These are phyloP conservation scores for Phallus indusiatus DNA, from an alignment of 768 basidiomycete genomes.

Conservation along the genomic window DNA sequence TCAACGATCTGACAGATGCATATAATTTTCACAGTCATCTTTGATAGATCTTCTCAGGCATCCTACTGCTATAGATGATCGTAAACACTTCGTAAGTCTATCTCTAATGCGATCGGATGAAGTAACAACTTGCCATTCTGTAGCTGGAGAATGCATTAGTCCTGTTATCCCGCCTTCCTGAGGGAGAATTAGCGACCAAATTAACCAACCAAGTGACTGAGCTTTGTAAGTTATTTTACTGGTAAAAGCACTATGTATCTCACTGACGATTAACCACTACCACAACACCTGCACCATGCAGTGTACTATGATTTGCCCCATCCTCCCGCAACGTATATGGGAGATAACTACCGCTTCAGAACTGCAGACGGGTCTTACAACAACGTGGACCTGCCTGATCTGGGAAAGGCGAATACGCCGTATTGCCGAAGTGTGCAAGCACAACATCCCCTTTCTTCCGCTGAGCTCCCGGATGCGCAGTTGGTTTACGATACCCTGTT, in stretches of 20 bases:
- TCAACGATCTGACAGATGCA: background rate
- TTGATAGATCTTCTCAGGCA: conserved; percentile 54
- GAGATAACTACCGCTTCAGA: conserved; percentile 55
- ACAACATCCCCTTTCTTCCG: conserved; percentile 47
- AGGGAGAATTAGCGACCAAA: conserved; percentile 33
- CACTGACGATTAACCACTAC: too few species aligned
- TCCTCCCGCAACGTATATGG: conserved; percentile 62
- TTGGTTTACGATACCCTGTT: conserved; percentile 75
- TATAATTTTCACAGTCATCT: conserved; percentile 22
- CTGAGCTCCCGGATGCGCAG: conserved; percentile 70
- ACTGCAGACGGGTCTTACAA: conserved; percentile 71
- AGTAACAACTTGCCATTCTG: background rate
- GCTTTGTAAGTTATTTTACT: conserved; percentile 36
- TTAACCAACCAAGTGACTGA: conserved; percentile 34
- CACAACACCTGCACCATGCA: conserved; percentile 23
- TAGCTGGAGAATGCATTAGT: conserved; percentile 67
- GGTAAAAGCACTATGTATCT: background rate
- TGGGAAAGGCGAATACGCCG: conserved; percentile 72
- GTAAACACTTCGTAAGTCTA: conserved; percentile 58
- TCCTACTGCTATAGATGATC: conserved; percentile 59
- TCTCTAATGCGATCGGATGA: conserved; percentile 3
- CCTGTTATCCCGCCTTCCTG: conserved; percentile 50
- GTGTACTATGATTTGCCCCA: conserved; percentile 80
- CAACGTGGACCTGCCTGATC: conserved; percentile 55
- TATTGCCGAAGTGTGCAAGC: conserved; percentile 82